Base-by-base conservation (phyloP, 148 eudicot species). In the Camellia lanceoleosa region DNA sequence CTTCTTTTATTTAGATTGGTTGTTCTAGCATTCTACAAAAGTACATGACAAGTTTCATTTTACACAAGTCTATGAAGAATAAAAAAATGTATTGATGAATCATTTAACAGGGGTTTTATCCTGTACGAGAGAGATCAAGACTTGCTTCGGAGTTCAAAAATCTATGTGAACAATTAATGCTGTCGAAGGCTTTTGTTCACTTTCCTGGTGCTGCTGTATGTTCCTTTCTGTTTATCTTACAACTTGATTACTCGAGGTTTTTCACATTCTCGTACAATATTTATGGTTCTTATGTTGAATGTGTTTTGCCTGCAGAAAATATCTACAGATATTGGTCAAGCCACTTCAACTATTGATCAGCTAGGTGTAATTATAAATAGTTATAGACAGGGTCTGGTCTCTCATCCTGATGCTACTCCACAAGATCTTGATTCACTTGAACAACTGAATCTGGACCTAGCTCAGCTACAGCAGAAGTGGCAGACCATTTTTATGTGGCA, bases 401-500 rank as follows among this genome's bases (percentile, higher is more conserved):
- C 80, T 14, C 78, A 71, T 82, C 82, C 97, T 81, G 89, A 83
- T 73, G 83, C 89, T 68, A 79, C 77, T 81, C 80, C 60, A 64
- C 75, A 80, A 72, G 99, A 96, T 75, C 73, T 96, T 78, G 82
- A 68, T 56, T 74, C 67, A 73, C 74, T 92, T 74, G 88, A 83
- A 81, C 73, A 83, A 74, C 67, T 86, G 77, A 84, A 79, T 43
- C 81, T 47, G 63, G 83, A 89, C 10, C 81, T 96, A 70, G 75
- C 79, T 81, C 86, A 90, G 84, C 85, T 94, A 71, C 85, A 91
- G 75, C 91, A 89, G 86, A 87, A 86, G 86, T 96, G 99, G 99
- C 91, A 89, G 84, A 90, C 91, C 19, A 91, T 96, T 77, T 96
- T 96, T 81, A 75, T 73, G 76, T 96, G 99, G 99, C 98, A 94